Percentiles rank a stretch among this genome's conserved stretches.
phyloP scores from a whole-genome alignment of 176 grass and related monocot genomes.

The Puya raimondii region DNA sequence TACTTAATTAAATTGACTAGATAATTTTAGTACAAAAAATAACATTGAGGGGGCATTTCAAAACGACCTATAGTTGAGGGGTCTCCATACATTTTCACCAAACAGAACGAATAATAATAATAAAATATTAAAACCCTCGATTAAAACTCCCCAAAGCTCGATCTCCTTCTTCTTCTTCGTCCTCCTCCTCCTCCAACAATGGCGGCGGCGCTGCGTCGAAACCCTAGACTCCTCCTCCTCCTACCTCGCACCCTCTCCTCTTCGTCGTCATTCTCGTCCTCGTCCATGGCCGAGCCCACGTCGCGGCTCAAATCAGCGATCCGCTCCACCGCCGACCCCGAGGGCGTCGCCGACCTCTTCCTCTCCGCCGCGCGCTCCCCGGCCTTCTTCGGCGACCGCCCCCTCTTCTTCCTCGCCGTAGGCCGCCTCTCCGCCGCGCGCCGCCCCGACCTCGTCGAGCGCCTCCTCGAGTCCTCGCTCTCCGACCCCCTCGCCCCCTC shows the following conservation, averaged over 20 bases:
- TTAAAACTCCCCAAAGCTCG: no score
- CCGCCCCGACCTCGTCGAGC: slow-evolving; percentile 16
- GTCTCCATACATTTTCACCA: no score
- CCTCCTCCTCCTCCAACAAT: neutral
- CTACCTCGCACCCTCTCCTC: neutral
- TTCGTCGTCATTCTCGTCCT: neutral
- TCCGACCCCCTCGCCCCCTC: slow-evolving; percentile 16
- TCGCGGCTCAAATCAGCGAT: neutral
- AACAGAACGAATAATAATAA: no score
- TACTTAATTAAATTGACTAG: no score
- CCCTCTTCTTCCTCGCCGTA: neutral
- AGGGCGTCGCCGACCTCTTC: neutral
- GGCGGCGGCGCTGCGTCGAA: slow-evolving; percentile 5
- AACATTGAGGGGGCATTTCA: no score
- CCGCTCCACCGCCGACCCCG: neutral
- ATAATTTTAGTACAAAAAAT: no score
- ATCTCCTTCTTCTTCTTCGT: slow-evolving; percentile 20
- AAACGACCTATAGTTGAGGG: no score
- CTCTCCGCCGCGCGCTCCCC: neutral
- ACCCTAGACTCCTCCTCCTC: slow-evolving; percentile 3
- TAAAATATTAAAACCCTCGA: no score
- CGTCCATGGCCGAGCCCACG: neutral
- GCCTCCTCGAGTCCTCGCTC: slow-evolving; percentile 12
- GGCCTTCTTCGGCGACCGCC: neutral
- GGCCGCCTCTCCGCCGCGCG: neutral